phyloP scores from a whole-genome alignment of 805 yeast genomes.

The Saitoella complicata region DNA sequence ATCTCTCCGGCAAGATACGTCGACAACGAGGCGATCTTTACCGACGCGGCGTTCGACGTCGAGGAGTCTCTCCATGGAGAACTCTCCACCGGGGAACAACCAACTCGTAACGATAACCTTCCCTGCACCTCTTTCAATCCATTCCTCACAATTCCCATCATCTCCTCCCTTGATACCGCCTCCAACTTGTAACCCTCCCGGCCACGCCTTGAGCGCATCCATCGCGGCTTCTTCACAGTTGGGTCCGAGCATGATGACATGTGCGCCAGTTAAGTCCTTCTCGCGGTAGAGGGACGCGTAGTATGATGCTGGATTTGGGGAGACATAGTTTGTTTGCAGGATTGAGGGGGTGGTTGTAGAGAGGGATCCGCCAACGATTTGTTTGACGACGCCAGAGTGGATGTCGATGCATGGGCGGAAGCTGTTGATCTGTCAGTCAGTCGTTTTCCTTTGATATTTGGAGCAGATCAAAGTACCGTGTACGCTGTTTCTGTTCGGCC shows the following conservation, averaged over 20 bases:
- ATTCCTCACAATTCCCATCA: conserved; percentile 44
- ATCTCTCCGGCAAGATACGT: conserved; percentile 58
- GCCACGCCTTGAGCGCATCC: conserved; percentile 64
- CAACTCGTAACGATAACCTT: conserved; percentile 77
- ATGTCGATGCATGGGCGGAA: conserved; percentile 93
- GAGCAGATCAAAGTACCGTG: too few species aligned
- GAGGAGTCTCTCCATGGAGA: conserved; percentile 36
- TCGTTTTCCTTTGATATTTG: conserved; percentile 32
- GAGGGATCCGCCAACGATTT: conserved; percentile 88
- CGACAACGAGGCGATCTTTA: conserved; percentile 55
- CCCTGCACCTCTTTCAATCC: conserved; percentile 69
- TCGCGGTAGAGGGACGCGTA: conserved; percentile 56
- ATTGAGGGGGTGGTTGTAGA: conserved; percentile 25
- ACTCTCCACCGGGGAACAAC: conserved; percentile 54
- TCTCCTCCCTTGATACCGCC: not conserved
- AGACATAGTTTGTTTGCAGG: conserved; percentile 60
- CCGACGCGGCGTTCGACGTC: conserved; percentile 43
- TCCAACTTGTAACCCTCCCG: conserved; percentile 18
- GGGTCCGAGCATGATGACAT: conserved; percentile 81
- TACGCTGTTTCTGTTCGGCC: too few species aligned
- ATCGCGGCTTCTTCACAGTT: conserved; percentile 71
- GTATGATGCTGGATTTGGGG: conserved; percentile 54
- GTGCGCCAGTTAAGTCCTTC: conserved; percentile 55
- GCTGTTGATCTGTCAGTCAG: conserved; percentile 22
- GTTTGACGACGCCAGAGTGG: conserved; percentile 89